Base-by-base conservation (phyloP, 306 rosid genomes). In the Prunus campanulata region DNA sequence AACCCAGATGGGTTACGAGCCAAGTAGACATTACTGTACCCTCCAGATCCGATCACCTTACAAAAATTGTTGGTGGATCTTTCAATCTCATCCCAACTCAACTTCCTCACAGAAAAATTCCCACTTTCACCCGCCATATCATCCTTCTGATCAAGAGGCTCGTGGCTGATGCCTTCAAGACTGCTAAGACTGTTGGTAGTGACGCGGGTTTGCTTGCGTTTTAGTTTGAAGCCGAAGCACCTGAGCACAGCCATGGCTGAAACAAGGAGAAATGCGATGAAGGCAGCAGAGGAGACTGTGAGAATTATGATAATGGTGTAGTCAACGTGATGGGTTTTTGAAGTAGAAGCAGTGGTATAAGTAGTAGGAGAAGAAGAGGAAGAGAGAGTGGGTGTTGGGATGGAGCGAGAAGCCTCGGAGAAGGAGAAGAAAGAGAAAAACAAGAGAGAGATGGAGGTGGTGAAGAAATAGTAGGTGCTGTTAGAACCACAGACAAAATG, bases 21-120 rank as follows among this genome's bases (percentile, higher is more conserved):
- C 70, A 79, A 65, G 83, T 74, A 87, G 8, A 87, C 88, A 6
- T 46, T 87, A 67, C 90, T 84, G 52, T 74, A 87, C 46, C 90
- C 90, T 1, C 90, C 90, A 25, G 79, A 52, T 70, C 90, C 90
- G 11, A 87, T 79, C 22, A 84, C 71, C 48, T 74, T 76, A 12
- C 79, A 81, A 70, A 84, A 77, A 46, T 77, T 68, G 42, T 20
- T 57, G 3, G 90, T 84, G 18, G 72, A 78, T 35, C 62, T 78
- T 67, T 82, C 70, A 11, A 84, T 80, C 73, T 85, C 86, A 30
- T 54, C 78, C 90, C 90, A 86, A 11, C 81, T 74, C 32, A 83
- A 83, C 47, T 49, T 80, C 35, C 20, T 77, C 13, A 77, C 78
- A 30, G 39, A 24, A 12, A 8, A 47, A 49, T 3, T 49, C 59